Evolutionary conservation across 257 asterid species (phyloP).

Genomic region (Lycium barbarum): DNA sequence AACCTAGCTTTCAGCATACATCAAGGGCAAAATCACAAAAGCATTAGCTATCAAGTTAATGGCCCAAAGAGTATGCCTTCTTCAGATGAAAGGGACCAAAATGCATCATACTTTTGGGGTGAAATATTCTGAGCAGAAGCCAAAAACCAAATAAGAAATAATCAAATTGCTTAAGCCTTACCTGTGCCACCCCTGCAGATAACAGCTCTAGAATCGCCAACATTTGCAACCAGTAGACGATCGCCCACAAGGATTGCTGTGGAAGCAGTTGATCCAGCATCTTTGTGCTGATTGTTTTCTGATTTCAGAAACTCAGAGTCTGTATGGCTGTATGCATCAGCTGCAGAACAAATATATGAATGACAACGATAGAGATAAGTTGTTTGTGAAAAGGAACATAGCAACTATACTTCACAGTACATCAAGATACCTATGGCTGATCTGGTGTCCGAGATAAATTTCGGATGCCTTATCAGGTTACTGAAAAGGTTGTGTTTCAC

Average conservation of each 20-base stretch:
- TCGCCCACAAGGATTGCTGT: conserved; percentile 97
- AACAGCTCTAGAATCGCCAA: conserved; percentile 96
- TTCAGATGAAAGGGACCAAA: neutral
- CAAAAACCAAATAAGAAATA: neutral
- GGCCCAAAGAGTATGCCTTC: neutral
- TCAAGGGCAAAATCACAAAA: neutral
- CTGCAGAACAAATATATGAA: conserved; percentile 50
- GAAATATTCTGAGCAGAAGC: neutral
- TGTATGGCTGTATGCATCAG: conserved; percentile 88
- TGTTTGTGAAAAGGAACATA: neutral
- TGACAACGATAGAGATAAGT: neutral
- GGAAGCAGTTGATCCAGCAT: conserved; percentile 99
- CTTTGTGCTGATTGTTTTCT: conserved; percentile 81
- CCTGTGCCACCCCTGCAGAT: conserved; percentile 90
- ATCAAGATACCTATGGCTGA: conserved; percentile 76
- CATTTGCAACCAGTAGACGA: conserved; percentile 91
- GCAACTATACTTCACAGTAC: neutral
- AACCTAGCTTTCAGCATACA: neutral
- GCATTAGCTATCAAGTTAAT: neutral
- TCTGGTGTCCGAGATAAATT: conserved; percentile 90
- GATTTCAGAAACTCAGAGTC: conserved; percentile 95
- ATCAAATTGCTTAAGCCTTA: conserved; percentile 39
- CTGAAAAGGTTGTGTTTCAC: conserved; percentile 93
- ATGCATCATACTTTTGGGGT: neutral
- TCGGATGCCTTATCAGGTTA: conserved; percentile 90